phyloP scores from a whole-genome alignment of 108 stramenopile genomes.

The Cylindrotheca fusiformis region DNA sequence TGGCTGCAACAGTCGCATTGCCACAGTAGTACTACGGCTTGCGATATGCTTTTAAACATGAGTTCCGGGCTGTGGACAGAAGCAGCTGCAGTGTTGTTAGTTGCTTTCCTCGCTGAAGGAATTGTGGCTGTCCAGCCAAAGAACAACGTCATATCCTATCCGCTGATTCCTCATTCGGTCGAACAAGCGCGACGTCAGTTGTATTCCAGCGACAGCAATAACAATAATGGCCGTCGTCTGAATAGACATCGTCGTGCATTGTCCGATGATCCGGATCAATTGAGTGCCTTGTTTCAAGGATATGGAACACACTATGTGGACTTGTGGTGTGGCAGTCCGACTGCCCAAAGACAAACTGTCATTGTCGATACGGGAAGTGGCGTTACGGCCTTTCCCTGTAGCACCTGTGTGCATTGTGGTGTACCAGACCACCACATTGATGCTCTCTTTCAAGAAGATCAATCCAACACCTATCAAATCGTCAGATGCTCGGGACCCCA shows the following conservation, averaged over 20 bases:
- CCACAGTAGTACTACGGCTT: no score
- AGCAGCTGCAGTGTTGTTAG: no score
- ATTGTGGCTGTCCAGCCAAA: no score
- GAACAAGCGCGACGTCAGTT: slow-evolving; percentile 19
- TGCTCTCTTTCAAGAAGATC: slow-evolving; percentile 35
- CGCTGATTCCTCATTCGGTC: slow-evolving; percentile 47
- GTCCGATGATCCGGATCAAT: slow-evolving; percentile 9
- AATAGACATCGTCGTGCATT: not conserved
- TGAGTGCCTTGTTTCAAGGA: slow-evolving; percentile 39
- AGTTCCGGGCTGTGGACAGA: no score
- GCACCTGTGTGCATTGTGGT: slow-evolving; percentile 83
- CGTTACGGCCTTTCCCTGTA: slow-evolving; percentile 94
- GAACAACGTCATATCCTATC: slow-evolving; percentile 11
- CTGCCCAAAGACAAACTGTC: slow-evolving; percentile 95
- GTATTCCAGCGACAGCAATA: no score
- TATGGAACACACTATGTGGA: slow-evolving; percentile 88
- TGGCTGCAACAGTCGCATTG: no score
- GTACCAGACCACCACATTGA: slow-evolving; percentile 65
- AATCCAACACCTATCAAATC: slow-evolving; percentile 33
- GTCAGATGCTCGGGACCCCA: slow-evolving; percentile 6
- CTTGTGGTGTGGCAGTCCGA: slow-evolving; percentile 92
- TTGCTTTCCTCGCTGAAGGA: no score
- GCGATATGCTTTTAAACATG: no score
- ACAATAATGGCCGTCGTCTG: not conserved
- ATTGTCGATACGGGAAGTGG: slow-evolving; percentile 95